Evolutionary conservation across 2,329 filamentous ascomycete genomes (phyloP).

Genomic region (Tolypocladium tundrense): DNA sequence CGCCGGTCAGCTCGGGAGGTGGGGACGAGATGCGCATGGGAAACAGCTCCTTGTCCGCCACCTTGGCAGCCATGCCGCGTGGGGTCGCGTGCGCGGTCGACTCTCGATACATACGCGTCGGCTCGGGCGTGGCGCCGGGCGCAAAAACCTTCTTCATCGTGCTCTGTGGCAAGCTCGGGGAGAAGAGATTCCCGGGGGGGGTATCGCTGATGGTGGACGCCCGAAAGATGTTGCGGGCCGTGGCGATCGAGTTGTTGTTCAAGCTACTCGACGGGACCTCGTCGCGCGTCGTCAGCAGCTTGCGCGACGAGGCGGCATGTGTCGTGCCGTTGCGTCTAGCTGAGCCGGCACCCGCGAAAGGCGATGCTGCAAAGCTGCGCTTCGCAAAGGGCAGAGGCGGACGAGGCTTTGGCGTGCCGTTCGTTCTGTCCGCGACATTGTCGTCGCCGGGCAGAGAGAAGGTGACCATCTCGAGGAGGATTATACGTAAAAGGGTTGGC

Average conservation of each 20-base stretch:
- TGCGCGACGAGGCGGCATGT: constrained; percentile 25
- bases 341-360: constrained; percentile 11
- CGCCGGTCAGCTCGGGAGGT: constrained; percentile 44
- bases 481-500: background rate
- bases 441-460: constrained; percentile 27
- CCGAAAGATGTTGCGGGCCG: constrained; percentile 31
- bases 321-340: constrained; percentile 27
- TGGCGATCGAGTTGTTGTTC: constrained; percentile 23
- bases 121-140: constrained; percentile 31
- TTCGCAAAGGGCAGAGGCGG: constrained; percentile 33
- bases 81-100: constrained; percentile 35
- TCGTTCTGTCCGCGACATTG: constrained; percentile 17
- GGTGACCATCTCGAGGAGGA: constrained; percentile 21
- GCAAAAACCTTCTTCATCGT: constrained; percentile 39
- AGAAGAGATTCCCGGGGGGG: constrained; percentile 26
- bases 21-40: constrained; percentile 49
- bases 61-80: constrained; percentile 38
- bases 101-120: constrained; percentile 31
- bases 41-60: constrained; percentile 42
- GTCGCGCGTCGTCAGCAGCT: constrained; percentile 23
- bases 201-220: constrained; percentile 25
- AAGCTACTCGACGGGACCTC: constrained; percentile 24
- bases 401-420: constrained; percentile 27
- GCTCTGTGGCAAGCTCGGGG: constrained; percentile 33
- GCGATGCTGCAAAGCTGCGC: constrained; percentile 29